Evolutionary conservation across 495 filamentous ascomycete species (phyloP).

Genomic region (Penicillium coffeae): DNA sequence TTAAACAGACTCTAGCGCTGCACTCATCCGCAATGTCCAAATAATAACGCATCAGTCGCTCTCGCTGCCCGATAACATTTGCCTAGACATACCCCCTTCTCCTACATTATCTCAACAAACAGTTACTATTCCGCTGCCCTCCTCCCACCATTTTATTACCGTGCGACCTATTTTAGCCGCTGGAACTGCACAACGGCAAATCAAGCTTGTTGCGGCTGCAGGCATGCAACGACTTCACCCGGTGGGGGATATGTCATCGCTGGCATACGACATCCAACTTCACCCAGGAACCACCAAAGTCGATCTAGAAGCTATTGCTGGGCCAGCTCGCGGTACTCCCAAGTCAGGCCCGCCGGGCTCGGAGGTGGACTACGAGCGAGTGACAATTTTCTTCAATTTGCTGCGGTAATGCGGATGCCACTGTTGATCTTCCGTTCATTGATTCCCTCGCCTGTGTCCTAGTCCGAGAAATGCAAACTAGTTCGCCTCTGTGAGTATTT

Average conservation of each 20-base stretch:
- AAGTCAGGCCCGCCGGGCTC: conserved; percentile 46
- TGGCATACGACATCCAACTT: conserved; percentile 59
- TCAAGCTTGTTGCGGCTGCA: conserved; percentile 60
- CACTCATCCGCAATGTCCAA: conserved; percentile 61
- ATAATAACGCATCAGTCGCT: conserved; percentile 64
- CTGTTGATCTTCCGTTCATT: background rate
- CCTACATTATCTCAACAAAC: conserved; percentile 61
- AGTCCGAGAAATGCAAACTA: background rate
- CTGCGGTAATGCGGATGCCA: conserved; percentile 16
- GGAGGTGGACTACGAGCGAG: conserved; percentile 64
- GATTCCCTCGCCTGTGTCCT: background rate
- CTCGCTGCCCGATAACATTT: conserved; percentile 48
- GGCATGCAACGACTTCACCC: conserved; percentile 46
- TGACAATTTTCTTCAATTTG: conserved; percentile 59
- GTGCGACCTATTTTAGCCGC: conserved; percentile 57
- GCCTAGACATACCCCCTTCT: conserved; percentile 57
- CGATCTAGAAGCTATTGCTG: conserved; percentile 61
- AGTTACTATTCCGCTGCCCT: conserved; percentile 60
- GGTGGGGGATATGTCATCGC: conserved; percentile 38
- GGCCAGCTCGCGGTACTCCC: conserved; percentile 52
- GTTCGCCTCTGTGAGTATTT: background rate
- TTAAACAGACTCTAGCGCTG: conserved; percentile 43
- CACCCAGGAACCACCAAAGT: conserved; percentile 62
- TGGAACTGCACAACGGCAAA: conserved; percentile 54
- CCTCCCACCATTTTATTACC: conserved; percentile 60